phyloP scores from a whole-genome alignment of 1,284 basidiomycete species.

The Heterobasidion occidentale region DNA sequence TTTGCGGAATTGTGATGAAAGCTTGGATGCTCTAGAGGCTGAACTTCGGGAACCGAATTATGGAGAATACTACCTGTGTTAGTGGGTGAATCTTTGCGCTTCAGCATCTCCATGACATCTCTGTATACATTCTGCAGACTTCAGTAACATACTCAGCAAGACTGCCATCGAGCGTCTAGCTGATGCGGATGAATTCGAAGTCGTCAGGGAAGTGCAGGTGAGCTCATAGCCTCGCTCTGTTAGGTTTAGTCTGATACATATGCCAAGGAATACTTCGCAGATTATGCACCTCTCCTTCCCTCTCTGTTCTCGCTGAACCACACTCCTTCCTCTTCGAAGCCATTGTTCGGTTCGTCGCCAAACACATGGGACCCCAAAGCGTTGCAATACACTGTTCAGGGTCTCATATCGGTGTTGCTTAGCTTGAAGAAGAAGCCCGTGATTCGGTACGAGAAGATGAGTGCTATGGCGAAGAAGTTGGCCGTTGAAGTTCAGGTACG shows the following conservation, averaged over 20 bases:
- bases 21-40: slow-evolving; percentile 73
- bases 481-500: slow-evolving; percentile 79
- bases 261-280: slow-evolving; percentile 87
- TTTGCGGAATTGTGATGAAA: slow-evolving; percentile 74
- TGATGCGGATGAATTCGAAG: slow-evolving; percentile 92
- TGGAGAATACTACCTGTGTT: slow-evolving; percentile 95
- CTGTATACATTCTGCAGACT: slow-evolving; percentile 49
- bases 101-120: slow-evolving; percentile 12
- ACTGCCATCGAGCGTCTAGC: slow-evolving; percentile 89
- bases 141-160: slow-evolving; percentile 91
- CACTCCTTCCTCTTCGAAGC: slow-evolving; percentile 50
- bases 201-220: slow-evolving; percentile 95
- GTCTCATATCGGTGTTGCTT: slow-evolving; percentile 82
- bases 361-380: slow-evolving; percentile 67
- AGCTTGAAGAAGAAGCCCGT: slow-evolving; percentile 95
- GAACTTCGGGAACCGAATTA: slow-evolving; percentile 91
- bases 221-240: slow-evolving; percentile 13
- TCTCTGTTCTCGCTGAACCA: slow-evolving; percentile 88
- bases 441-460: slow-evolving; percentile 94
- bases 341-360: slow-evolving; percentile 63
- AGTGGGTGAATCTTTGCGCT: slow-evolving; percentile 55
- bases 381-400: slow-evolving; percentile 73
- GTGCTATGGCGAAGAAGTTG: slow-evolving; percentile 84
- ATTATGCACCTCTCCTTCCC: slow-evolving; percentile 84
- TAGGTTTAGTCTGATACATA: slow-evolving; percentile 14